Evolutionary conservation across 1,284 basidiomycete genomes (phyloP), one percentile per base, ranked within the genome.

Genomic region (Apiotrichum sp.): DNA sequence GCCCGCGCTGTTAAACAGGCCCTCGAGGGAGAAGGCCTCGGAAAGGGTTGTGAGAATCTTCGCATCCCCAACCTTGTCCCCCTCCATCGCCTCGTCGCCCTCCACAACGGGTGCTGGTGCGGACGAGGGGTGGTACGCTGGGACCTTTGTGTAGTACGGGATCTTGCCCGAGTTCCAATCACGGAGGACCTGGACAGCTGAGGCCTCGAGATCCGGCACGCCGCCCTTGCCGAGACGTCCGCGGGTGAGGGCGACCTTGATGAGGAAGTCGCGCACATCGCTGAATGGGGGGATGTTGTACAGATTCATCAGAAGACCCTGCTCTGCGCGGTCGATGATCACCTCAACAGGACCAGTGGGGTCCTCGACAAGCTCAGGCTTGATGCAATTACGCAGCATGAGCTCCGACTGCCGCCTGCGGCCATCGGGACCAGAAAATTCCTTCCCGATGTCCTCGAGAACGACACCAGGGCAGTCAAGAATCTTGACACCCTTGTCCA

Each of bases 121-220:
- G 2, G 58, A 45, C 11, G 65, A 64, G 7, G 64, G 63, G 68
- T 92, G 90, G 3, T 89, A 71, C 3, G 78, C 69, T 0, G 95
- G 93, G 2, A 93, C 89, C 1, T 79, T 73, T 1, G 90, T 89
- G 76, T 82, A 88, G 77, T 91, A 98, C 0, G 87, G 86, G 32
- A 98, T 97, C 70, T 92, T 93, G 67, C 97, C 92, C 62, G 89
- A 84, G 70, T 98, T 98, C 93, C 95, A 98, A 72, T 98, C 95
- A 47, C 82, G 84, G 4, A 98, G 76, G n/a, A 98, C 82, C 13
- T 86, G 85, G 34, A 89, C 84, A 0, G 93, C 92, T 0, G 90
- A 83, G 0, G 86, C 82, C 47, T 88, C 84, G 16, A 95, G 74
- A 74, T 98, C 93, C 0, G 95, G 93, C 2, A 92, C 87, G 55